Evolutionary conservation across 139 green algal species (phyloP).

Genomic region (Diplosphaera chodatii): DNA sequence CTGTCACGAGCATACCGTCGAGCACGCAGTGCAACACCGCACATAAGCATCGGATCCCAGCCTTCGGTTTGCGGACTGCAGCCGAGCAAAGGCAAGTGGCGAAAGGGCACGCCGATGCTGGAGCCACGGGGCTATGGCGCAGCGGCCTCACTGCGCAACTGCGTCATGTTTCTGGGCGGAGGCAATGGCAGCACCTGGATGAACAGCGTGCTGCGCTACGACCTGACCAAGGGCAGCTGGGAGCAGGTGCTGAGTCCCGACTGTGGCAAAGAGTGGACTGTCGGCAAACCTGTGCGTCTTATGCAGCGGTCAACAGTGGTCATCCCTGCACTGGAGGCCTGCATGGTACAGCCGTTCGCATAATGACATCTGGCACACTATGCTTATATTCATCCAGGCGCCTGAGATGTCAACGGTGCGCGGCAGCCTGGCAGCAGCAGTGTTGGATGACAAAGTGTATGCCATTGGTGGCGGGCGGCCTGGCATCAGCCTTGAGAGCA

Average conservation of each 20-base stretch:
- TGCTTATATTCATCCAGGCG: too few relatives aligned
- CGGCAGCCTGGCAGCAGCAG: conserved; percentile 22
- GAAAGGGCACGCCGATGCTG: conserved; percentile 1
- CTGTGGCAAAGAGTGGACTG: too few relatives aligned
- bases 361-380: too few relatives aligned
- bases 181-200: conserved; percentile 26
- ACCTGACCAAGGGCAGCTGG: conserved; percentile 7
- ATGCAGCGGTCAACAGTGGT: too few relatives aligned
- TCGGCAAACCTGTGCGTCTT: too few relatives aligned
- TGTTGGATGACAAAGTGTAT: conserved; percentile 28
- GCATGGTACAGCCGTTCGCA: too few relatives aligned
- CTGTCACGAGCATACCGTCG: too few relatives aligned
- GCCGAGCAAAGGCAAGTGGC: not conserved
- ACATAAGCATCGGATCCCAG: too few relatives aligned
- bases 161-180: conserved; percentile 32
- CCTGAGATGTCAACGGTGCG: conserved; percentile 7
- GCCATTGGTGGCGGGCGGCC: conserved; percentile 29
- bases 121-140: conserved; percentile 24
- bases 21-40: too few relatives aligned
- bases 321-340: too few relatives aligned
- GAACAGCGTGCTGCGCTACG: conserved; percentile 6
- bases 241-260: conserved; percentile 14
- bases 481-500: conserved; percentile 15
- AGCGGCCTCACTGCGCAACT: conserved; percentile 8
- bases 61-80: not conserved